These are phyloP conservation scores for Trypanosoma conorhini DNA, from an alignment of 208 protist species.

Conservation along the genomic window DNA sequence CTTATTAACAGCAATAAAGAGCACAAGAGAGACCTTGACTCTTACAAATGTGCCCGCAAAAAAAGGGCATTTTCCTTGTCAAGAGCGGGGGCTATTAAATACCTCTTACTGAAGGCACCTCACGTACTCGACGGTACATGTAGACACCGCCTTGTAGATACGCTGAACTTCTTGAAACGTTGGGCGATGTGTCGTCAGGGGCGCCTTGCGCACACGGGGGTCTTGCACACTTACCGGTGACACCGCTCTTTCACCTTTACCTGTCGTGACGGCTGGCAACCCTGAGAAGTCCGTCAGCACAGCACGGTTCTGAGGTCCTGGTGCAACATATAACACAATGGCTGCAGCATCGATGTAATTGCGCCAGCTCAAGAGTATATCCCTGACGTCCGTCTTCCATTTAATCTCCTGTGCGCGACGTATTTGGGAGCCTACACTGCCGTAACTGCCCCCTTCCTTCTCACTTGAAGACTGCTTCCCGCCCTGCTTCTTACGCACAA, in stretches of 20 bases:
- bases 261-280: conserved; percentile 24
- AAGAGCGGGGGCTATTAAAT: not conserved
- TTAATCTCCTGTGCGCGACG: conserved; percentile 86
- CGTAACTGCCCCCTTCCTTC: conserved; percentile 75
- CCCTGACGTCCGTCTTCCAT: conserved; percentile 76
- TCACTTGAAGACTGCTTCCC: conserved; percentile 86
- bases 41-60: not conserved
- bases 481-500: conserved; percentile 93
- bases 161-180: conserved; percentile 84
- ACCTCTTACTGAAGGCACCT: not conserved
- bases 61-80: not conserved
- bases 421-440: conserved; percentile 85
- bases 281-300: conserved; percentile 71
- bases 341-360: conserved; percentile 63
- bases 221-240: conserved; percentile 75
- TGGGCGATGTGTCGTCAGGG: conserved; percentile 82
- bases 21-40: not conserved
- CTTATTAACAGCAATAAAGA: conserved; percentile 3
- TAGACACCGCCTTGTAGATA: conserved; percentile 56
- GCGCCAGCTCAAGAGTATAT: conserved; percentile 78
- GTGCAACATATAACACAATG: conserved; percentile 84
- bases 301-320: conserved; percentile 81
- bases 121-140: conserved; percentile 52
- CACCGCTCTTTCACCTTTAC: conserved; percentile 19
- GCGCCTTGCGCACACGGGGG: conserved; percentile 69